These are phyloP conservation scores for Rhynchosporium agropyri DNA, from an alignment of 2,329 filamentous ascomycete genomes.

Conservation along the genomic window DNA sequence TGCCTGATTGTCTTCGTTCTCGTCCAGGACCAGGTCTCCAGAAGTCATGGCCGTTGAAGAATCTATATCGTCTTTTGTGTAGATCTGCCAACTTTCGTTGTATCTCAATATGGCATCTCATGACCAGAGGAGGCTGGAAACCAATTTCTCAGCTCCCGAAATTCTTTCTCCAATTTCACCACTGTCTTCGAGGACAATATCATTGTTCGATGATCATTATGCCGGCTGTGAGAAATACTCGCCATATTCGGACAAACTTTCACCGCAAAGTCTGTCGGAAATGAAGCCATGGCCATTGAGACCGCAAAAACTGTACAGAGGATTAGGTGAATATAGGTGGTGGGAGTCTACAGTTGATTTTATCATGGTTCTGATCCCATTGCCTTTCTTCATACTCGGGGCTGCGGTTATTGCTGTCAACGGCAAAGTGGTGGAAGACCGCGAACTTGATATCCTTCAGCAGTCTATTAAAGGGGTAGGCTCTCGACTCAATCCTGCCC, in stretches of 20 bases:
- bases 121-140: conserved; percentile 9
- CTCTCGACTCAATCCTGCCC: neutral
- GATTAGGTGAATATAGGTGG: conserved; percentile 23
- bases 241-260: conserved; percentile 19
- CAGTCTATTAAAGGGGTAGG: conserved; percentile 32
- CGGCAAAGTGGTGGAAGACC: conserved; percentile 25
- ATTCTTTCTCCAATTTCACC: conserved; percentile 16
- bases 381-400: conserved; percentile 32
- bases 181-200: conserved; percentile 20
- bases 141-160: conserved; percentile 6
- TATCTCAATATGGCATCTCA: conserved; percentile 15
- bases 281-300: conserved; percentile 34
- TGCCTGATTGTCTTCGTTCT: conserved; percentile 4
- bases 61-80: conserved; percentile 6
- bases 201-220: conserved; percentile 15
- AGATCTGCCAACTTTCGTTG: conserved; percentile 1
- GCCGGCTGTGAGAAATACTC: conserved; percentile 24
- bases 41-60: conserved; percentile 3
- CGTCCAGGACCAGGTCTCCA: conserved; percentile 10
- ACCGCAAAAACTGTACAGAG: conserved; percentile 30
- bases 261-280: conserved; percentile 28
- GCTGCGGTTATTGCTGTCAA: conserved; percentile 28
- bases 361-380: conserved; percentile 29
- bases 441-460: conserved; percentile 25
- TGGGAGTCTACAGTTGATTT: conserved; percentile 30